These are phyloP conservation scores for Jatropha podagrica DNA, from an alignment of 441 rosid genomes.

Conservation along the genomic window DNA sequence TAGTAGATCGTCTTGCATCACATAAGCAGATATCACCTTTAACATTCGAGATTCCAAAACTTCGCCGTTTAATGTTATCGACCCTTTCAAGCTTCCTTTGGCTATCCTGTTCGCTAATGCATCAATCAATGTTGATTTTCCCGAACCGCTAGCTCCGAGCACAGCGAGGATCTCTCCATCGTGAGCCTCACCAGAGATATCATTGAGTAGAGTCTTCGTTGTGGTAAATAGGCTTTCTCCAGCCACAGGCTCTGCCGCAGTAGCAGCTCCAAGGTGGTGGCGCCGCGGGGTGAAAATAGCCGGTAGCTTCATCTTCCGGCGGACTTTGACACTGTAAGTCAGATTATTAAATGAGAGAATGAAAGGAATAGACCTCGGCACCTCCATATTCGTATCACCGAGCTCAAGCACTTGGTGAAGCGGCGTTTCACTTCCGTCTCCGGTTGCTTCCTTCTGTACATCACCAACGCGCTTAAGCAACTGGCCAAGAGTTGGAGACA, in stretches of 20 bases:
- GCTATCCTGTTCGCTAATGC: conserved; percentile 75
- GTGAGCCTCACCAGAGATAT: conserved; percentile 76
- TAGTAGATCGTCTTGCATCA: conserved; percentile 74
- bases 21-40: conserved; percentile 72
- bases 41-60: conserved; percentile 55
- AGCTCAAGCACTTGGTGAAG: conserved; percentile 56
- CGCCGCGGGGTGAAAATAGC: conserved; percentile 18
- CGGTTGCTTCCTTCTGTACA: conserved; percentile 51
- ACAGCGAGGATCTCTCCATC: conserved; percentile 88
- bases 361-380: conserved; percentile 55
- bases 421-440: conserved; percentile 75
- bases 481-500: conserved; percentile 64
- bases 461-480: conserved; percentile 75
- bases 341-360: conserved; percentile 71
- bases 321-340: conserved; percentile 63
- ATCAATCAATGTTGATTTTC: conserved; percentile 82
- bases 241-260: conserved; percentile 36
- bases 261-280: conserved; percentile 17
- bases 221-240: conserved; percentile 44
- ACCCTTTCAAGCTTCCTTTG: conserved; percentile 62
- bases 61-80: conserved; percentile 61
- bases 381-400: conserved; percentile 31
- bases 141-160: conserved; percentile 90
- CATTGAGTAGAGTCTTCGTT: conserved; percentile 73
- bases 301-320: conserved; percentile 42